Conservation (phyloP, 2,329 filamentous ascomycete species). For the Ampelomyces quisqualis region DNA sequence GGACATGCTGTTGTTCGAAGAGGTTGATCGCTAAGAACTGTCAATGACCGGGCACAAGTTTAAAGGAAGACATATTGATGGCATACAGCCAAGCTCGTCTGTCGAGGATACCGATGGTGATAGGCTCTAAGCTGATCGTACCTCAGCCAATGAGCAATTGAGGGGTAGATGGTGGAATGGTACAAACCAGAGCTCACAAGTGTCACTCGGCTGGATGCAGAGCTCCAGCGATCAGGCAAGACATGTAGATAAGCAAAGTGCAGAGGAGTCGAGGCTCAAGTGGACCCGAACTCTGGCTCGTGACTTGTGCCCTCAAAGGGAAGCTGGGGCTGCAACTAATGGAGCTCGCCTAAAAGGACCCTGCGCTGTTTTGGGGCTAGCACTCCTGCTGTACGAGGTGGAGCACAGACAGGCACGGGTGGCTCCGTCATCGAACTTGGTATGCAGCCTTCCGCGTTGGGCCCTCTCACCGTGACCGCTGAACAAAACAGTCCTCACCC, state of each 20-base stretch:
- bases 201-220: constrained; percentile 12
- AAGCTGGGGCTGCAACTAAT: constrained; percentile 33
- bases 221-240: constrained; percentile 15
- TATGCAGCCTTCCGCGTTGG: neutral
- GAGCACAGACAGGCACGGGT: too few relatives aligned
- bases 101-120: neutral
- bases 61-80: neutral
- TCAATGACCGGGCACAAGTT: too few relatives aligned
- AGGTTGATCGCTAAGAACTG: too few relatives aligned
- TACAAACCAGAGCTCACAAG: constrained; percentile 12
- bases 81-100: neutral
- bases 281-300: constrained; percentile 30
- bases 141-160: constrained; percentile 5
- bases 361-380: constrained; percentile 10
- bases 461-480: constrained; percentile 11
- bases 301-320: constrained; percentile 32
- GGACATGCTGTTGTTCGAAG: constrained; percentile 31
- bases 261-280: constrained; percentile 19
- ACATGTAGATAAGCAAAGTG: constrained; percentile 19
- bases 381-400: too few relatives aligned
- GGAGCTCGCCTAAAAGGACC: constrained; percentile 5
- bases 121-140: neutral
- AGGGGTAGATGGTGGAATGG: constrained; percentile 8
- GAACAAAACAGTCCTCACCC: constrained; percentile 2
- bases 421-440: constrained; percentile 19